Percentiles rank a stretch among this genome's conserved stretches.
Conservation (phyloP, 805 yeast species). For the Pichia deserticola region DNA sequence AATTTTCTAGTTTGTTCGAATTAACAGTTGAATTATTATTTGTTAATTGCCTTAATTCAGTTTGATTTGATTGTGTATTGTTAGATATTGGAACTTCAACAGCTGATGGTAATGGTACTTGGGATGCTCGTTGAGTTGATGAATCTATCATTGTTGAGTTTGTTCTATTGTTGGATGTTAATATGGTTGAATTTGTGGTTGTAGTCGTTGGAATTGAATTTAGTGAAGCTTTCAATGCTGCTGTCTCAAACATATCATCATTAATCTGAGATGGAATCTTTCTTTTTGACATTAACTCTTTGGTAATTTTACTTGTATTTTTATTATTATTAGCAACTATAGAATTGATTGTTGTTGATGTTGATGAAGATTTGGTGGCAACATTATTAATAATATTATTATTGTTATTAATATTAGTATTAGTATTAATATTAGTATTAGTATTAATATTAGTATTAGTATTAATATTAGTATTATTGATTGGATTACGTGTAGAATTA, state of each 20-base stretch:
- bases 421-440: too few species aligned
- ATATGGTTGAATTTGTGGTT: not conserved
- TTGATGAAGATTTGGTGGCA: too few species aligned
- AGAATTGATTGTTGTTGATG: too few species aligned
- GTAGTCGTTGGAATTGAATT: not conserved
- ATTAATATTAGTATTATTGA: too few species aligned
- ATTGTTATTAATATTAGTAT: too few species aligned
- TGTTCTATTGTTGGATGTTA: not conserved
- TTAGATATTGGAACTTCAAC: not conserved
- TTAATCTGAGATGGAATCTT: conserved; percentile 21
- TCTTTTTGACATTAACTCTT: conserved; percentile 12
- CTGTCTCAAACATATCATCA: not conserved
- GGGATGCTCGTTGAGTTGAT: not conserved
- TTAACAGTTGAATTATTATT: not conserved
- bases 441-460: too few species aligned
- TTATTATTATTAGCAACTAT: not conserved
- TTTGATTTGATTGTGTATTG: not conserved
- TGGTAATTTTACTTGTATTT: not conserved
- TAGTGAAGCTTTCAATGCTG: not conserved
- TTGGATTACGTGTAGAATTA: not conserved
- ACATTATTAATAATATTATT: too few species aligned
- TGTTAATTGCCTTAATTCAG: not conserved
- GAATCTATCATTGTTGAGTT: not conserved
- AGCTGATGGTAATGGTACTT: not conserved
- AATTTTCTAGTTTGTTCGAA: not conserved